phyloP scores from a whole-genome alignment of 225 moss, liverwort and hornwort species.

The Takakia lepidozioides region DNA sequence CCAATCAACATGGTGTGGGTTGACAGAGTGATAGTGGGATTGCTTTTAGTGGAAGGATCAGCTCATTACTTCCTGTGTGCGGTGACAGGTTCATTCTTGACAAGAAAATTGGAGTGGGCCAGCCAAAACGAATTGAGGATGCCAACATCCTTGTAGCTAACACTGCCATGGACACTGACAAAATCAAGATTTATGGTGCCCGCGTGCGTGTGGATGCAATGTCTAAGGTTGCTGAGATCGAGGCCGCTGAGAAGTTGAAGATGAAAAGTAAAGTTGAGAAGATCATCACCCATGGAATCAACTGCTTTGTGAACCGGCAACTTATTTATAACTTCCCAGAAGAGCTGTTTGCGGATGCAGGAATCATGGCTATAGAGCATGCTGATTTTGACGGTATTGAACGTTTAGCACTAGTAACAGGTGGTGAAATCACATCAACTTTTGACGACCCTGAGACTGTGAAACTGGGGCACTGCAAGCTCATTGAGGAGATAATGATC shows the following conservation, averaged over 20 bases:
- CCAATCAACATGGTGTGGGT: no score
- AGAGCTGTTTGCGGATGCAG: conserved; percentile 94
- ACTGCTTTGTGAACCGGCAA: conserved; percentile 95
- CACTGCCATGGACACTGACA: conserved; percentile 97
- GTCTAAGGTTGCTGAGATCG: conserved; percentile 95
- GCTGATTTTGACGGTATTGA: conserved; percentile 99
- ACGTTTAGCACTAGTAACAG: conserved; percentile 81
- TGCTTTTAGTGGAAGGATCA: no score
- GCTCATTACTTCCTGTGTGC: no score
- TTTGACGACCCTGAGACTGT: conserved; percentile 78
- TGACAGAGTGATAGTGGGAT: no score
- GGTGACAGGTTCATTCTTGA: conserved; percentile 81
- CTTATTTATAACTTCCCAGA: conserved; percentile 96
- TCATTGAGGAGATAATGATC: conserved; percentile 99
- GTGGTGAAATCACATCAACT: conserved; percentile 93
- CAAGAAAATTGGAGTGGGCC: conserved; percentile 97
- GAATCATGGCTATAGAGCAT: conserved; percentile 97
- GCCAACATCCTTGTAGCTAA: conserved; percentile 91
- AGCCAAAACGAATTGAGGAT: conserved; percentile 92
- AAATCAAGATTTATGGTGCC: conserved; percentile 95
- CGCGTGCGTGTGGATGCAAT: conserved; percentile 98
- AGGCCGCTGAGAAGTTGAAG: conserved; percentile 91
- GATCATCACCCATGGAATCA: conserved; percentile 80
- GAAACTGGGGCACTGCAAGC: conserved; percentile 91
- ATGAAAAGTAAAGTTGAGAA: conserved; percentile 92